Evolutionary conservation across 192 early-diverging fungal species (phyloP).

Genomic region (Coemansia guatemalensis): DNA sequence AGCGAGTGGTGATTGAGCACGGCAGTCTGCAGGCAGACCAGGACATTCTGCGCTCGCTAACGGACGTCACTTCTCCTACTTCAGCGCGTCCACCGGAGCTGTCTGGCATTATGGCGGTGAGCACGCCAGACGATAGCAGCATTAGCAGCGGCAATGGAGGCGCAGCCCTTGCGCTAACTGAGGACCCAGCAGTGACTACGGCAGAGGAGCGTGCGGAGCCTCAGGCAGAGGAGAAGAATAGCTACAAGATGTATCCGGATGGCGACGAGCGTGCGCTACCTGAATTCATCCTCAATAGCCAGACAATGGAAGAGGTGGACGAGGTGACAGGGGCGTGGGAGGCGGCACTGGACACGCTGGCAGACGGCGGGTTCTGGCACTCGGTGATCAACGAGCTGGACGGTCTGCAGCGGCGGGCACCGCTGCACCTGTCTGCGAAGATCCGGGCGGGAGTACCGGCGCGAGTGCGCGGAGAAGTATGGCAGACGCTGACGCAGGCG

Average conservation of each 20-base stretch:
- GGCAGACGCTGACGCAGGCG: slow-evolving; percentile 89
- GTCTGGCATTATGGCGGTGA: background rate
- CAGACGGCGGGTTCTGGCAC: slow-evolving; percentile 47
- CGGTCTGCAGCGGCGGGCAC: slow-evolving; percentile 23
- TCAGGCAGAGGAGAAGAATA: slow-evolving; percentile 1
- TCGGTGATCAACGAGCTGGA: slow-evolving; percentile 25
- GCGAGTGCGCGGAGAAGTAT: slow-evolving; percentile 81
- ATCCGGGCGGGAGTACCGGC: slow-evolving; percentile 71
- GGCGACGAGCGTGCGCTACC: slow-evolving; percentile 52
- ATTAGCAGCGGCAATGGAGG: background rate
- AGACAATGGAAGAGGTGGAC: slow-evolving; percentile 43
- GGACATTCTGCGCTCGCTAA: slow-evolving; percentile 30
- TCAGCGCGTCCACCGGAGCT: background rate
- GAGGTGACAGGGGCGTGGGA: slow-evolving; percentile 36
- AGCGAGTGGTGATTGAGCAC: slow-evolving; percentile 45
- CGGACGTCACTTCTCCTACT: slow-evolving; percentile 31
- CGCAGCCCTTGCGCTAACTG: too few species aligned
- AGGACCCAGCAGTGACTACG: background rate
- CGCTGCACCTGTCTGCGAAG: slow-evolving; percentile 46
- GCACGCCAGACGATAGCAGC: background rate
- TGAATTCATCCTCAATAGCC: slow-evolving; percentile 29
- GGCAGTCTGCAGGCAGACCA: slow-evolving; percentile 27
- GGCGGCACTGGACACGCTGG: slow-evolving; percentile 22
- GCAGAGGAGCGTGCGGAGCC: background rate
- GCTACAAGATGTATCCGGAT: slow-evolving; percentile 36